These are phyloP conservation scores for Kokia cookei DNA, from an alignment of 441 rosid species.

Conservation along the genomic window DNA sequence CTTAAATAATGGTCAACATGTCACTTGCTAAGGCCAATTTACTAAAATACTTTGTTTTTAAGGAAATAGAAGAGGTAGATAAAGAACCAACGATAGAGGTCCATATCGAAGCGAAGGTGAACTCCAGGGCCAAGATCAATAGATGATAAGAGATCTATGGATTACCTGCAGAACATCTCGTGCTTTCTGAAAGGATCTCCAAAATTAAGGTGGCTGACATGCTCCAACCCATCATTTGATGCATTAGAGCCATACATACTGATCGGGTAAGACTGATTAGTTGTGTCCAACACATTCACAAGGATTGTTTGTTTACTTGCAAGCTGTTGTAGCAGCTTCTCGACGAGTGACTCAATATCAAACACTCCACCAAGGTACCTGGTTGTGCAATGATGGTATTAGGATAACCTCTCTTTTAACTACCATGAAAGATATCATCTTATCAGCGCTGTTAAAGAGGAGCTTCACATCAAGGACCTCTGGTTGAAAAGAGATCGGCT, in stretches of 20 bases:
- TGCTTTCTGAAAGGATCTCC: slow-evolving; percentile 89
- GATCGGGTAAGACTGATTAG: slow-evolving; percentile 59
- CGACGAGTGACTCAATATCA: slow-evolving; percentile 81
- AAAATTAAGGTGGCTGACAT: slow-evolving; percentile 63
- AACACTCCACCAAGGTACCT: slow-evolving; percentile 93
- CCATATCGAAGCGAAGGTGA: slow-evolving; percentile 4
- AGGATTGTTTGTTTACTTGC: slow-evolving; percentile 90
- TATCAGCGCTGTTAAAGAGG: background rate
- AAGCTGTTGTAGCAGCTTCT: slow-evolving; percentile 88
- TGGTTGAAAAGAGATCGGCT: background rate
- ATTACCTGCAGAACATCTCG: slow-evolving; percentile 93
- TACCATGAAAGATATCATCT: background rate
- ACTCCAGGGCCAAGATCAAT: background rate
- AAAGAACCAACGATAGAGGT: background rate
- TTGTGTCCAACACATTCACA: slow-evolving; percentile 80
- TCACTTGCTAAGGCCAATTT: background rate
- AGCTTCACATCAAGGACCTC: background rate
- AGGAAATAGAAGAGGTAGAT: background rate
- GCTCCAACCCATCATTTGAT: slow-evolving; percentile 51
- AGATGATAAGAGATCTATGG: slow-evolving; percentile 6
- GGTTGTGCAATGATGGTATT: slow-evolving; percentile 12
- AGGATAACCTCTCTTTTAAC: slow-evolving; percentile 9
- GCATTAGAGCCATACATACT: slow-evolving; percentile 88
- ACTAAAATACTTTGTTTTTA: background rate
- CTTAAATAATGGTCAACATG: background rate